A percentile compares a stretch with the other conserved stretches of the same genome.
Conservation (phyloP, 1,284 basidiomycete genomes). For the Dichomitus squalens region DNA sequence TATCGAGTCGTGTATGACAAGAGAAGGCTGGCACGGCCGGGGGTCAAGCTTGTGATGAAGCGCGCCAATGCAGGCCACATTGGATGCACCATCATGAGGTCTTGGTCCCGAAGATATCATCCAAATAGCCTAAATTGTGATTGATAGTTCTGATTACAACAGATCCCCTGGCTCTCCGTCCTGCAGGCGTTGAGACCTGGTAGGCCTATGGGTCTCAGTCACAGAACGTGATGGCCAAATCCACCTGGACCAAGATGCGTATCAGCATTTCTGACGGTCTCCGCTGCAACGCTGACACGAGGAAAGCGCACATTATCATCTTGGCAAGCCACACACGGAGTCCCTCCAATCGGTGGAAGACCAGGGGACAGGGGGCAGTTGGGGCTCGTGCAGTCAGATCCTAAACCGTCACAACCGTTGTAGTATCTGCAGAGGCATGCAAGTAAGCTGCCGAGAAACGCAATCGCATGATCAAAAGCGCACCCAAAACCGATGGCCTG, state of each 20-base stretch:
- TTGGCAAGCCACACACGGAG: not conserved
- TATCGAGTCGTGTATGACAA: no score
- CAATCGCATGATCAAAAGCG: no score
- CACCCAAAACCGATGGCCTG: slow-evolving; percentile 22
- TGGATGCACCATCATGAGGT: no score
- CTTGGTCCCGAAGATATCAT: no score
- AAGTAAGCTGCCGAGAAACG: no score
- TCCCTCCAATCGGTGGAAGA: slow-evolving; percentile 23
- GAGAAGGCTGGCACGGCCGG: no score
- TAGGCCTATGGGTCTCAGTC: not conserved
- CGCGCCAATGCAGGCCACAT: no score
- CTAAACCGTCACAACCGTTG: slow-evolving; percentile 35
- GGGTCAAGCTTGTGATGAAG: no score
- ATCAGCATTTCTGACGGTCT: slow-evolving; percentile 21
- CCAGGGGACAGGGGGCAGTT: slow-evolving; percentile 39
- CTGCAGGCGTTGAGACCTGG: no score
- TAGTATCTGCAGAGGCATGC: slow-evolving; percentile 22
- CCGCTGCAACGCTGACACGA: slow-evolving; percentile 12
- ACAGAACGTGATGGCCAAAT: slow-evolving; percentile 31
- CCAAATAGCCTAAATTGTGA: no score
- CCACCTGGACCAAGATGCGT: slow-evolving; percentile 21
- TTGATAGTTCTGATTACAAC: no score
- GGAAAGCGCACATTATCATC: not conserved
- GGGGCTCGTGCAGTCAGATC: slow-evolving; percentile 23
- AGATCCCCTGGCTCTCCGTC: no score